Evolutionary conservation across 1,139 yeast genomes (phyloP).

Genomic region (Oligophagozyma castellii): DNA sequence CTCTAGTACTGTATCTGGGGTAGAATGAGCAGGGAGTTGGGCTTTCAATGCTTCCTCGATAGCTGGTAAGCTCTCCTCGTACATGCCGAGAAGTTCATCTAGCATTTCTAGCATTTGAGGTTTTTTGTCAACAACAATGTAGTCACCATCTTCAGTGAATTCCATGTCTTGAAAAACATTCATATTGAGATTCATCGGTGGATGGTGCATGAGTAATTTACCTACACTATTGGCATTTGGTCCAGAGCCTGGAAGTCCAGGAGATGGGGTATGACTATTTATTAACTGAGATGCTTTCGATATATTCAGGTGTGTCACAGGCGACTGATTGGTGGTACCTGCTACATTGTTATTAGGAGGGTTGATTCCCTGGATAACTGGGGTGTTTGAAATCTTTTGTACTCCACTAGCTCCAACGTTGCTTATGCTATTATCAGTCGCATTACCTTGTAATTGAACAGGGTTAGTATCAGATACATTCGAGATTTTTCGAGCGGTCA

Average conservation of each 20-base stretch:
- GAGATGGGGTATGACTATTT: too few species aligned
- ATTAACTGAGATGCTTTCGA: too few species aligned
- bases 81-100: constrained; percentile 16
- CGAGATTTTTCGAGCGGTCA: constrained; percentile 11
- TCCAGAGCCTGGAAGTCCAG: constrained; percentile 1
- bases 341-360: constrained; percentile 1
- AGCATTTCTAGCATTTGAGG: constrained; percentile 21
- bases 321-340: constrained; percentile 1
- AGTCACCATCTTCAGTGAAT: constrained; percentile 5
- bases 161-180: constrained; percentile 20
- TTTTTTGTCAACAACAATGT: constrained; percentile 14
- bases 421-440: too few species aligned
- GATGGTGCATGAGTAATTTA: constrained; percentile 13
- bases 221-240: neutral
- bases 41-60: constrained; percentile 18
- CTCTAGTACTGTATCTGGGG: too few species aligned
- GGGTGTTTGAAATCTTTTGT: too few species aligned
- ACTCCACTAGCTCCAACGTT: too few species aligned
- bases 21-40: too few species aligned
- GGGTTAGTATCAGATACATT: too few species aligned
- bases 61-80: constrained; percentile 21
- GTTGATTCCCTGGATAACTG: too few species aligned
- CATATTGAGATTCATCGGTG: constrained; percentile 17
- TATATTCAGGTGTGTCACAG: neutral
- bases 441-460: too few species aligned